phyloP scores from a whole-genome alignment of 345 rosid genomes.

The Moringa oleifera region DNA sequence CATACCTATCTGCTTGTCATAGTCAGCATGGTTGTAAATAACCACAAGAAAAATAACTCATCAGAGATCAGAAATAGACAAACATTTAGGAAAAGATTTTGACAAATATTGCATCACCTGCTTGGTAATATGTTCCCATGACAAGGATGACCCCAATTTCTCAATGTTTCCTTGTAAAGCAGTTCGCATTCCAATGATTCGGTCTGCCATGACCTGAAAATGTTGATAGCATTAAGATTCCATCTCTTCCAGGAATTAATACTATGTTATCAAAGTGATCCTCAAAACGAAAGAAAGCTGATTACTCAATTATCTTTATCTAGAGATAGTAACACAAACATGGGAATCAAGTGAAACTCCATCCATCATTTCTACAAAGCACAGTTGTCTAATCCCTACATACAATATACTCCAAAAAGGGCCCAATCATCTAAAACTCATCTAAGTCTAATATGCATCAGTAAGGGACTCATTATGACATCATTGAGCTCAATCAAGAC shows the following conservation, averaged over 20 bases:
- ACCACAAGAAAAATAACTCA: background rate
- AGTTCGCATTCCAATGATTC: slow-evolving; percentile 89
- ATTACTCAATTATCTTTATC: background rate
- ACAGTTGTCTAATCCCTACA: background rate
- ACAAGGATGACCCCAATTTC: slow-evolving; percentile 65
- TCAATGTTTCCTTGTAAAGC: slow-evolving; percentile 77
- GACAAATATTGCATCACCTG: slow-evolving; percentile 41
- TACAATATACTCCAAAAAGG: background rate
- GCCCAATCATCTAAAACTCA: background rate
- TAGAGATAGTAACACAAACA: background rate
- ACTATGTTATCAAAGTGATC: background rate
- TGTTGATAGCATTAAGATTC: background rate
- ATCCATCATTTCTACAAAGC: background rate
- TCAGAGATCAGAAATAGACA: background rate
- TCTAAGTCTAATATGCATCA: background rate
- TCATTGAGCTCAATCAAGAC: background rate
- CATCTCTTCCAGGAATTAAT: background rate
- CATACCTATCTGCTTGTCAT: slow-evolving; percentile 77
- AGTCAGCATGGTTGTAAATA: background rate
- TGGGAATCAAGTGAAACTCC: background rate
- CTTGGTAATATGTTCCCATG: slow-evolving; percentile 89
- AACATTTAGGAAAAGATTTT: background rate
- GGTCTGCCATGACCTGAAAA: slow-evolving; percentile 82
- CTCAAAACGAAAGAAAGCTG: no score
- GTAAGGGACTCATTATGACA: background rate